These are phyloP conservation scores for Chaetoceros tenuissimus DNA, from an alignment of 108 stramenopile species.

Conservation along the genomic window DNA sequence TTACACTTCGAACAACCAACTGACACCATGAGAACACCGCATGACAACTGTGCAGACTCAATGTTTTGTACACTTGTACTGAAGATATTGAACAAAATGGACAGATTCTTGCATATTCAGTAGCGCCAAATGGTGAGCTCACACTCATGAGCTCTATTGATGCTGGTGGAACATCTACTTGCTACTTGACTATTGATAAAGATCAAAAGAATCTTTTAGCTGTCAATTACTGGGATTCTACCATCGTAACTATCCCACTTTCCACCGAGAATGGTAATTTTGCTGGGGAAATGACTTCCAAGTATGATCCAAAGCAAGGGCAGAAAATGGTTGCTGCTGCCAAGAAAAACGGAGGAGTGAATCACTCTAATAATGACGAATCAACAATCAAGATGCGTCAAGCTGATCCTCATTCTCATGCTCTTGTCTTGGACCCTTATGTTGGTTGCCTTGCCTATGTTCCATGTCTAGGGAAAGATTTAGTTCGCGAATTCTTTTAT, in stretches of 20 bases:
- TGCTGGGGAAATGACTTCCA: constrained; percentile 34
- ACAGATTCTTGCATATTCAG: constrained; percentile 64
- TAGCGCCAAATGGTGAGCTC: constrained; percentile 56
- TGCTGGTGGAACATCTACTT: constrained; percentile 88
- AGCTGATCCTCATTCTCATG: constrained; percentile 93
- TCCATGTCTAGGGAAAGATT: constrained; percentile 87
- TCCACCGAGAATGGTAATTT: constrained; percentile 59
- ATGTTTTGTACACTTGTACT: constrained; percentile 94
- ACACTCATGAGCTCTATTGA: constrained; percentile 58
- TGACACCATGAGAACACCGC: too few species aligned
- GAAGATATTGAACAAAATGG: constrained; percentile 90
- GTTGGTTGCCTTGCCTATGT: constrained; percentile 84
- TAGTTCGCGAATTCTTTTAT: constrained; percentile 74
- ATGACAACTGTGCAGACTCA: too few species aligned
- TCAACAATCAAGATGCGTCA: constrained; percentile 76
- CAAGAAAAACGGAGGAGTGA: constrained; percentile 63
- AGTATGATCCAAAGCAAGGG: constrained; percentile 60
- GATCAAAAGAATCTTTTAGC: constrained; percentile 68
- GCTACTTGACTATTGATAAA: constrained; percentile 89
- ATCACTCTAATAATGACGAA: constrained; percentile 82
- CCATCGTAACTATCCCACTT: constrained; percentile 77
- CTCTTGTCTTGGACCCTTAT: constrained; percentile 88
- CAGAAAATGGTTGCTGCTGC: constrained; percentile 52
- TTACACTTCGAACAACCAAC: too few species aligned
- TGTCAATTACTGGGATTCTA: constrained; percentile 94